Percentiles rank a stretch among this genome's conserved stretches.
Conservation (phyloP, 345 rosid genomes). For the Pugionium dolabratum region DNA sequence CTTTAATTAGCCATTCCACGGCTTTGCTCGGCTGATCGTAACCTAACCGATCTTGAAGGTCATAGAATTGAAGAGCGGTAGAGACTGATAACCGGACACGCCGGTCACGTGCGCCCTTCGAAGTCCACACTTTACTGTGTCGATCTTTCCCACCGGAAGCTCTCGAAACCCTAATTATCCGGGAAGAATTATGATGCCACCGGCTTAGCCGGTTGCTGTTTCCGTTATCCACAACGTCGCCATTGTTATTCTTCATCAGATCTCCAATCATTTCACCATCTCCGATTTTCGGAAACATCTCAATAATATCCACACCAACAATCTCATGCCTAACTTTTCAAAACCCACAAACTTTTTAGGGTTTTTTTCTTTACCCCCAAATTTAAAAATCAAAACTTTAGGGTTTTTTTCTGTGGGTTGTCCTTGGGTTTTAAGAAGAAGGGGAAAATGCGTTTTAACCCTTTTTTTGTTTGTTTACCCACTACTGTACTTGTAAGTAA, state of each 20-base stretch:
- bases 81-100: conserved; percentile 84
- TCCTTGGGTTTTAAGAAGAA: conserved; percentile 16
- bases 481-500: conserved; percentile 29
- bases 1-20: conserved; percentile 93
- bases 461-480: conserved; percentile 18
- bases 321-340: conserved; percentile 63
- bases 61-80: conserved; percentile 93
- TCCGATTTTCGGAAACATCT: conserved; percentile 59
- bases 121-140: conserved; percentile 96
- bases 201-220: conserved; percentile 45
- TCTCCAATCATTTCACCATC: conserved; percentile 60
- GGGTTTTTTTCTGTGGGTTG: conserved; percentile 14
- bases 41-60: conserved; percentile 91
- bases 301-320: conserved; percentile 33
- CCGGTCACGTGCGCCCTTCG: conserved; percentile 85
- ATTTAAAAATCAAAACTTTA: conserved; percentile 29
- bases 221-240: conserved; percentile 31
- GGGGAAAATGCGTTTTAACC: conserved; percentile 17
- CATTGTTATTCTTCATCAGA: conserved; percentile 45
- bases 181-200: conserved; percentile 70
- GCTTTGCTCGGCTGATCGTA: conserved; percentile 98
- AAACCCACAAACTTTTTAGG: conserved; percentile 16
- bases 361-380: conserved; percentile 25
- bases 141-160: conserved; percentile 98
- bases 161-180: conserved; percentile 94